These are phyloP conservation scores for Termitomyces sp. DNA, from an alignment of 768 basidiomycete genomes.

Conservation along the genomic window DNA sequence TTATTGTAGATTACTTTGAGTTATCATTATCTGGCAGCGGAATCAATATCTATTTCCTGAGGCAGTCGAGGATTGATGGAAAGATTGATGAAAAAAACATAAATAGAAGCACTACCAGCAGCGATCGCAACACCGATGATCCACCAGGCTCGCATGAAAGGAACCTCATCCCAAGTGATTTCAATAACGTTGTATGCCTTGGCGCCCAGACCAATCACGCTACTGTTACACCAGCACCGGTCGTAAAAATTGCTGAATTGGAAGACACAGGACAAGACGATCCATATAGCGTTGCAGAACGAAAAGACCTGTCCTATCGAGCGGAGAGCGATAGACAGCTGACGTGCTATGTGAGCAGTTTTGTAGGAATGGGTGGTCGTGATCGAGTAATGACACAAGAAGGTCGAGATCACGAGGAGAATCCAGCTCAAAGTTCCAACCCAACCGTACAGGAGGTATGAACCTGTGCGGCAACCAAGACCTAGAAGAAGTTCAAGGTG, in stretches of 20 bases:
- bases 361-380: constrained; percentile 7
- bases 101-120: constrained; percentile 4
- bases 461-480: constrained; percentile 18
- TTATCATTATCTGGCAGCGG: not conserved
- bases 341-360: constrained; percentile 15
- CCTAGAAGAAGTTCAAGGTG: constrained; percentile 8
- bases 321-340: constrained; percentile 16
- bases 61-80: constrained; percentile 3
- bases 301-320: constrained; percentile 17
- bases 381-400: no score
- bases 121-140: no score
- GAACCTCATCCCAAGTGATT: constrained; percentile 5
- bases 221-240: constrained; percentile 23
- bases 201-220: constrained; percentile 16
- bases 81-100: no score
- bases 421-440: constrained; percentile 20
- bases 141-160: constrained; percentile 4
- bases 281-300: no score
- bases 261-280: constrained; percentile 22
- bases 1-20: no score
- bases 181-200: constrained; percentile 20
- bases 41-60: not conserved
- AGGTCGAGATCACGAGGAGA: constrained; percentile 18
- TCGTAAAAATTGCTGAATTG: constrained; percentile 22
- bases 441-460: constrained; percentile 20